Evolutionary conservation across 768 basidiomycete genomes (phyloP).

Genomic region (Lentinus brumalis): DNA sequence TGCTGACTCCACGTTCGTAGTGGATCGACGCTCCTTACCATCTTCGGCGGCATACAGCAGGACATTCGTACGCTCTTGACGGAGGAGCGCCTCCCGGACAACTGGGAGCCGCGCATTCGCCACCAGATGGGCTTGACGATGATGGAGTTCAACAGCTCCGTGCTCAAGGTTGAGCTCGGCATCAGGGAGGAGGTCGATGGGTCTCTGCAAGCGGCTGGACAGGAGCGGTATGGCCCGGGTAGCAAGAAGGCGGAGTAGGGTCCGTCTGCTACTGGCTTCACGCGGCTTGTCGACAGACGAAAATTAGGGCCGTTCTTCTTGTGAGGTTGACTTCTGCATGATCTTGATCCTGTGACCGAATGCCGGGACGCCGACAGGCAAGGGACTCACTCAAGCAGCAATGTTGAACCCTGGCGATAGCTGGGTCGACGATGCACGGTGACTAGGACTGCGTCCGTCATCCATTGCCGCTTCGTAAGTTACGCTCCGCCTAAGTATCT

Average conservation of each 20-base stretch:
- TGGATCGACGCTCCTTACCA: conserved; percentile 61
- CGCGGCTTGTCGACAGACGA: too few relatives aligned
- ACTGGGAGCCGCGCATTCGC: conserved; percentile 68
- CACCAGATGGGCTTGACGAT: conserved; percentile 63
- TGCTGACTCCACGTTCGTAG: conserved; percentile 35
- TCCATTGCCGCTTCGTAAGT: too few relatives aligned
- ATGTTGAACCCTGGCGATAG: too few relatives aligned
- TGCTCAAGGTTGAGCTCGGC: conserved; percentile 32
- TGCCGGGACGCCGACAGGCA: too few relatives aligned
- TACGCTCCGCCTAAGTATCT: too few relatives aligned
- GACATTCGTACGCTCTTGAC: conserved; percentile 56
- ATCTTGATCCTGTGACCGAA: too few relatives aligned
- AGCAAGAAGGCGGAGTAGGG: not conserved
- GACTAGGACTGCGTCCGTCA: too few relatives aligned
- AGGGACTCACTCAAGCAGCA: too few relatives aligned
- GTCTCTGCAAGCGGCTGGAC: not conserved
- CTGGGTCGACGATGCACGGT: too few relatives aligned
- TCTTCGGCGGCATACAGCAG: conserved; percentile 64
- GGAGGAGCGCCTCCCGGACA: conserved; percentile 71
- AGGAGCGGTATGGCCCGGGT: conserved; percentile 2
- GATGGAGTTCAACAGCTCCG: conserved; percentile 48
- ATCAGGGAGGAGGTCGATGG: conserved; percentile 32
- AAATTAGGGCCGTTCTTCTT: not conserved
- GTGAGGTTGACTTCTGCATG: too few relatives aligned
- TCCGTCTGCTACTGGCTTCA: not conserved